These are phyloP conservation scores for Hymenoscyphus occultus DNA, from an alignment of 2,329 filamentous ascomycete genomes.

Conservation along the genomic window DNA sequence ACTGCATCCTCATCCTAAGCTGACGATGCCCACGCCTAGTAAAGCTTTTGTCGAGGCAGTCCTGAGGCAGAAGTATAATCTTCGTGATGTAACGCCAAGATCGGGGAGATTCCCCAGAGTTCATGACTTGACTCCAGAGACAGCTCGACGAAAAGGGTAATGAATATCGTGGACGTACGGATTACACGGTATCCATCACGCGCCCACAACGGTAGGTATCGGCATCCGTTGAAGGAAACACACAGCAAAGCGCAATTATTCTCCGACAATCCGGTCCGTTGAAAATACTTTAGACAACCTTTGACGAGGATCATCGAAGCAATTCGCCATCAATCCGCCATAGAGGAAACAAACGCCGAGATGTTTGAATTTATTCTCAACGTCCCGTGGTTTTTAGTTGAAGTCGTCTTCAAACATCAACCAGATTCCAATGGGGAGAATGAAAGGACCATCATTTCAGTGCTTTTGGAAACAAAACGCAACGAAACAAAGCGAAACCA, in stretches of 20 bases:
- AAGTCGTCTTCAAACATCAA: background rate
- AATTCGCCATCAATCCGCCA: background rate
- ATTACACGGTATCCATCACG: too few relatives aligned
- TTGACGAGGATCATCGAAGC: background rate
- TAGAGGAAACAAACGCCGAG: background rate
- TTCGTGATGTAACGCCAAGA: slow-evolving; percentile 5
- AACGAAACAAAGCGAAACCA: background rate
- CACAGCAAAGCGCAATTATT: background rate
- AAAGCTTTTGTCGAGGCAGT: background rate
- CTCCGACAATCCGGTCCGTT: background rate
- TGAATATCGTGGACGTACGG: background rate
- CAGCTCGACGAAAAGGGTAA: background rate
- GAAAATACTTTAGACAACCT: background rate
- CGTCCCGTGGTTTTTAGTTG: background rate
- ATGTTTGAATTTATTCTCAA: slow-evolving; percentile 4
- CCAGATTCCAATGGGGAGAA: background rate
- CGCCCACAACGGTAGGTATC: background rate
- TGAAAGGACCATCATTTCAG: background rate
- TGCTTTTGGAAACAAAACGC: background rate
- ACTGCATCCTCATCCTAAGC: too few relatives aligned
- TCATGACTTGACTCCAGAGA: background rate
- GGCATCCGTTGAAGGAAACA: background rate
- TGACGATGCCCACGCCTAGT: background rate
- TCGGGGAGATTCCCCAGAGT: background rate
- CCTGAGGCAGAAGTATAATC: background rate